phyloP scores from a whole-genome alignment of 177 flowering plant genomes.

The Vitis hybrid region DNA sequence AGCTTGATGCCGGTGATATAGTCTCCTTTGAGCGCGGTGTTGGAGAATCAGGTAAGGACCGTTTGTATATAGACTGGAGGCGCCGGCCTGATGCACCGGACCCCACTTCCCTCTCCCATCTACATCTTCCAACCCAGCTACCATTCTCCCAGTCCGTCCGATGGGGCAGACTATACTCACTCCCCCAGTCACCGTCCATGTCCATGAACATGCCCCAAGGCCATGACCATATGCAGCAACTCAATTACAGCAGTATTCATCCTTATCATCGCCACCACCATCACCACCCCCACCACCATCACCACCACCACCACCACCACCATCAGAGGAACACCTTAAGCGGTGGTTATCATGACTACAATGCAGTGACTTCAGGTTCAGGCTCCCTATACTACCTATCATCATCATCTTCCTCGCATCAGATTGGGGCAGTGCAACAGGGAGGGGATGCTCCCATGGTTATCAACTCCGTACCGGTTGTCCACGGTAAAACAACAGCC shows the following conservation, averaged over 20 bases:
- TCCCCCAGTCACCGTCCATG: not conserved
- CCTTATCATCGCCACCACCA: not conserved
- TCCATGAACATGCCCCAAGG: not conserved
- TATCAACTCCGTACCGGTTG: slow-evolving; percentile 68
- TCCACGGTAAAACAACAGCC: slow-evolving; percentile 53
- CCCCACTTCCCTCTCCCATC: not conserved
- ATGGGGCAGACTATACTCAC: slow-evolving; percentile 4
- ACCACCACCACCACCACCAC: slow-evolving; percentile 21
- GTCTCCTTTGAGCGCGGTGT: slow-evolving; percentile 79
- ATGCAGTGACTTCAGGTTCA: slow-evolving; percentile 23
- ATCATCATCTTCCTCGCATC: slow-evolving; percentile 16
- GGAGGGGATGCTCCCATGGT: slow-evolving; percentile 32
- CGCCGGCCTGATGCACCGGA: slow-evolving; percentile 44
- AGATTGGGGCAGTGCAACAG: not conserved
- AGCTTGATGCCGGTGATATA: slow-evolving; percentile 89
- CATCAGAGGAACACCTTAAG: not conserved
- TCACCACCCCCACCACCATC: not conserved
- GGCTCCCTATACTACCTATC: slow-evolving; percentile 29
- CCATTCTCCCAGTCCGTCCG: not conserved
- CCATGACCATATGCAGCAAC: slow-evolving; percentile 1
- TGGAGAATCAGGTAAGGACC: slow-evolving; percentile 46
- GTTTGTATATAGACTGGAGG: slow-evolving; percentile 83
- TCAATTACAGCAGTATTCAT: not conserved
- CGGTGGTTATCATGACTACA: slow-evolving; percentile 13
- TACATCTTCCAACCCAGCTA: not conserved